Conservation (phyloP, 2,329 filamentous ascomycete species). For the Ophiostoma sp. region DNA sequence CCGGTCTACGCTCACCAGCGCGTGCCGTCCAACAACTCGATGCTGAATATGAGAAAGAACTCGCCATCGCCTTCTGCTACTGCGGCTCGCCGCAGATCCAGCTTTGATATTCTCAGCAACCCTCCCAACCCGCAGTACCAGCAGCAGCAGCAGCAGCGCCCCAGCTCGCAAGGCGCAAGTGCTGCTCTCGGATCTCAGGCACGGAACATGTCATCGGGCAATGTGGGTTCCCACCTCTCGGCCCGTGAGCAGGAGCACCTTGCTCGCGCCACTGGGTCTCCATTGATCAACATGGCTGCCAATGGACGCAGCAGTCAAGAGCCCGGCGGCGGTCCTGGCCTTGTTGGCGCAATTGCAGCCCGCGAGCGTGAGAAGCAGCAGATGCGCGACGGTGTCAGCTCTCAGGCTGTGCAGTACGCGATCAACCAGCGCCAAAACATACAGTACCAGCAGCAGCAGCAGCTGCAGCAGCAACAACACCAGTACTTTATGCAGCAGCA, state of each 20-base stretch:
- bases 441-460: slow-evolving; percentile 37
- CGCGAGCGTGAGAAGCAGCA: slow-evolving; percentile 72
- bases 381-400: slow-evolving; percentile 63
- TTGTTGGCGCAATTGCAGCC: slow-evolving; percentile 74
- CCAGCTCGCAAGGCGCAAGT: slow-evolving; percentile 56
- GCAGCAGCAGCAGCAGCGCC: slow-evolving; percentile 40
- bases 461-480: slow-evolving; percentile 30
- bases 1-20: slow-evolving; percentile 58
- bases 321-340: slow-evolving; percentile 52
- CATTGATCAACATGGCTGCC: slow-evolving; percentile 64
- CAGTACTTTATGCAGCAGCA: slow-evolving; percentile 30
- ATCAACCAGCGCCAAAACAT: slow-evolving; percentile 59
- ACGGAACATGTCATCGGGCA: slow-evolving; percentile 28
- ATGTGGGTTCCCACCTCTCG: slow-evolving; percentile 57
- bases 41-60: slow-evolving; percentile 37
- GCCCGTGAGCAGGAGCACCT: slow-evolving; percentile 85
- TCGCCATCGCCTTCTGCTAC: slow-evolving; percentile 41
- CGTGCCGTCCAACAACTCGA: slow-evolving; percentile 49
- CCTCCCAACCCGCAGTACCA: slow-evolving; percentile 38
- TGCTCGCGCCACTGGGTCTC: slow-evolving; percentile 72
- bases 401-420: slow-evolving; percentile 66
- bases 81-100: slow-evolving; percentile 37
- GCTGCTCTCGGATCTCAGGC: slow-evolving; percentile 39
- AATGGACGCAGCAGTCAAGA: slow-evolving; percentile 45
- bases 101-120: slow-evolving; percentile 38